Evolutionary conservation across 306 rosid species (phyloP).

Genomic region (Dryas octopetala): DNA sequence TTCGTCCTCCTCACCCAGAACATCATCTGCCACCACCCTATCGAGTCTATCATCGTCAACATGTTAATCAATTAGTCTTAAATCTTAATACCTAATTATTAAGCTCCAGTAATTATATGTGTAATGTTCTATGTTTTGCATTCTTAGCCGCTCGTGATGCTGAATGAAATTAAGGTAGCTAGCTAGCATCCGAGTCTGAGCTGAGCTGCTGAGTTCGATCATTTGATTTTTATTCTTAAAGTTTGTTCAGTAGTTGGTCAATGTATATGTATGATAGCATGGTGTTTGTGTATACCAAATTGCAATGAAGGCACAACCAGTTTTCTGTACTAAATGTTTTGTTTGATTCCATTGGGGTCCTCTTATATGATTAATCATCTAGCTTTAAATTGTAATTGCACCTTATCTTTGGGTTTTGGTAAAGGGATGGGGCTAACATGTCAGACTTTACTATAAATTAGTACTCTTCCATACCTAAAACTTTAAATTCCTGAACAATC

Average conservation of each 20-base stretch:
- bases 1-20: conserved; percentile 71
- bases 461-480: neutral
- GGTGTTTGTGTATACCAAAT: conserved; percentile 6
- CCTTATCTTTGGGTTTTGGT: conserved; percentile 1
- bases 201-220: conserved; percentile 37
- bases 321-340: neutral
- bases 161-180: conserved; percentile 8
- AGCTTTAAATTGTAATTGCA: neutral
- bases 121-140: conserved; percentile 25
- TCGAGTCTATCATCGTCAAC: conserved; percentile 61
- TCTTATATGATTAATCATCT: neutral
- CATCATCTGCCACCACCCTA: conserved; percentile 81
- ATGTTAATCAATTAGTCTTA: conserved; percentile 5
- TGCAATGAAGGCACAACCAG: neutral
- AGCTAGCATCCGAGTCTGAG: conserved; percentile 31
- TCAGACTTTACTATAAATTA: neutral
- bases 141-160: conserved; percentile 57
- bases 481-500: neutral
- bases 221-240: neutral
- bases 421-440: neutral
- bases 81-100: conserved; percentile 2
- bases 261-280: conserved; percentile 4
- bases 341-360: neutral
- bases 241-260: neutral
- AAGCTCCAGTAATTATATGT: neutral